Evolutionary conservation across 2,329 filamentous ascomycete species (phyloP).

Genomic region (Daldinia eschscholtzii): DNA sequence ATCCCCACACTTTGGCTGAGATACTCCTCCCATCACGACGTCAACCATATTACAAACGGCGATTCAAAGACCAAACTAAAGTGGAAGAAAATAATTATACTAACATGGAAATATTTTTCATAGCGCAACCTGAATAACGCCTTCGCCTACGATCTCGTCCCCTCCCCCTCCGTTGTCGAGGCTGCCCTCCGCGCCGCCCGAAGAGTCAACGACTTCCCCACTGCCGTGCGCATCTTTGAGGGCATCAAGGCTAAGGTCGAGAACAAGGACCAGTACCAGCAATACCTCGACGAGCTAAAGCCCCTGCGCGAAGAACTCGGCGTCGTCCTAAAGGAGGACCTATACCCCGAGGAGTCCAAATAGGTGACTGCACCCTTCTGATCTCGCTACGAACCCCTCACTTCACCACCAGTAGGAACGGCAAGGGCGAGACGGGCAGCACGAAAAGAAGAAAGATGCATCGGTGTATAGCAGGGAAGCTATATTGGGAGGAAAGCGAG

Average conservation of each 20-base stretch:
- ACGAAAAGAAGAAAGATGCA: background rate
- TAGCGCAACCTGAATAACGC: conserved; percentile 86
- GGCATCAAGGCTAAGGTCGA: conserved; percentile 99
- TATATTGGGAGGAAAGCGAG: background rate
- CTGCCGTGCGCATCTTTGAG: conserved; percentile 98
- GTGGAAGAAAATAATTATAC: conserved; percentile 10
- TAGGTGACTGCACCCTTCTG: conserved; percentile 37
- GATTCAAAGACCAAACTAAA: background rate
- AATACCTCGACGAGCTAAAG: conserved; percentile 95
- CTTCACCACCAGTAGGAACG: background rate
- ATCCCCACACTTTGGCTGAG: conserved; percentile 26
- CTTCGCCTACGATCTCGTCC: conserved; percentile 99
- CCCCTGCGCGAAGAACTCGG: conserved; percentile 93
- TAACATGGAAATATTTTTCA: conserved; percentile 28
- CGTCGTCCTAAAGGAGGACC: conserved; percentile 88
- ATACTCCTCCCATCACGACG: conserved; percentile 44
- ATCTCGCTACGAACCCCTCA: conserved; percentile 3
- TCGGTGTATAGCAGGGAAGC: conserved; percentile 4
- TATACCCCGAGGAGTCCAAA: conserved; percentile 79
- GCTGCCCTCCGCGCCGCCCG: conserved; percentile 94
- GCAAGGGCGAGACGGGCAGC: background rate
- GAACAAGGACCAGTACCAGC: conserved; percentile 96
- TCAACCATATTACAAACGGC: conserved; percentile 7
- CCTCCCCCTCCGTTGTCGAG: conserved; percentile 88
- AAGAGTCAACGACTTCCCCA: conserved; percentile 98